Evolutionary conservation across 176 grass and related monocot species (phyloP), one percentile per base, ranked within the genome.

Genomic region (Rhynchospora tenuis): DNA sequence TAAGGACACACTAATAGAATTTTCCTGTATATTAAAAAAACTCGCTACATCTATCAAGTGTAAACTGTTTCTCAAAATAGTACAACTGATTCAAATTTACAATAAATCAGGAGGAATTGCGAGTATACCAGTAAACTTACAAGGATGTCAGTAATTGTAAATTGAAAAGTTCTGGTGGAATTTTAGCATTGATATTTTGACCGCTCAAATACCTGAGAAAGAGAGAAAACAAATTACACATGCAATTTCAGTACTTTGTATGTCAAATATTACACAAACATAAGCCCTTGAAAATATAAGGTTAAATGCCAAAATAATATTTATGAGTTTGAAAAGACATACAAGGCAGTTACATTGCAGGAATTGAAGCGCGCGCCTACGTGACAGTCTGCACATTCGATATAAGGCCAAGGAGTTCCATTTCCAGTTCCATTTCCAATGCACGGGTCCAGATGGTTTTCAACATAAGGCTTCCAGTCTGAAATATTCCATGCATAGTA

Each of bases 81-180:
- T 29, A 59, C 8, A 57, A 80, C 54, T 47, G 6, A 27, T 51
- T 56, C 48, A 31, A 54, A 12, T 56, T 15, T 47, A 44, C n/a
- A 20, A 44, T 8, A 81, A 81, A 63, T 81, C 59, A 59, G 13
- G 78, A 81, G 59, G 0, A 81, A 81, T 63, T 44, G 58, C 59
- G 26, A 45, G 57, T 26, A 76, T 76, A 56, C 8, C 51, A 48
- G 79, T 28, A 20, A 82, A 82, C 80, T 82, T 61, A 82, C 80
- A 82, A 48, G 1, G 17, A 10, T 82, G 20, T 54, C 22, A 82
- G 80, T 19, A 20, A 29, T 66, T 26, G 33, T 17, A 82, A 82
- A 13, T 66, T 5, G 22, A 17, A 50, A 66, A 82, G 61, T 50
- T 63, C 17, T 9, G 6, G 12, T 19, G 57, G 15, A 82, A 82